Base-by-base conservation (phyloP, 257 asterid genomes). In the Anisodus acutangulus region DNA sequence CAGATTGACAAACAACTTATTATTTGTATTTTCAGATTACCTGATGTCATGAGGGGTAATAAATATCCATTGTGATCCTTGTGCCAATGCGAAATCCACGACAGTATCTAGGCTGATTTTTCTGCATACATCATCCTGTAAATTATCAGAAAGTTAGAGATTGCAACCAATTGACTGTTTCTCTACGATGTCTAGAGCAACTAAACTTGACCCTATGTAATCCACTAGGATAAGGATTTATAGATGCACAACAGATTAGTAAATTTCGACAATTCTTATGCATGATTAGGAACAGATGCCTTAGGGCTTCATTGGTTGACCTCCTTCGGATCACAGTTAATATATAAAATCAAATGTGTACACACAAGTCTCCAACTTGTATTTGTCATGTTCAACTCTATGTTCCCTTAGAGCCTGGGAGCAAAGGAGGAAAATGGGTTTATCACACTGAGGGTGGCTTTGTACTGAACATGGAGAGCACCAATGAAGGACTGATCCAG, bases 31-130 rank as follows among this genome's bases (percentile, higher is more conserved):
- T 58, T n/a, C 35, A 54, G 67, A 43, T 85, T 87, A 95, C 99
- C 99, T 90, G 86, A 96, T 93, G 89, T 94, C 99, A 82, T 97
- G 98, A 70, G 99, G 98, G 53, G 98, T 97, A 78, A 97, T 93
- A 86, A 95, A 97, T 83, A 97, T 95, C 99, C 98, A 97, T 82
- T 97, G 99, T 76, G 97, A 92, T 80, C 98, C 98, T 67, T 96
- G 97, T 60, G 89, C 93, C 94, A 93, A 87, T 13, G 99, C 99
- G 86, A 97, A 95, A 87, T 97, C 98, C 83, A 97, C 97, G 62
- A 95, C 66, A 49, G 98, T 91, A 45, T 95, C 98, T 85, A 97
- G 92, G 88, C 99, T 97, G 85, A 97, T 97, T 90, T 97, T 97
- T 86, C 98, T 90, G 93, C 99, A 92, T 19, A 97, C 97, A 35